Evolutionary conservation across 2,329 filamentous ascomycete genomes (phyloP), one percentile per base, ranked within the genome.

Genomic region (Kalaharituber pfeilii): DNA sequence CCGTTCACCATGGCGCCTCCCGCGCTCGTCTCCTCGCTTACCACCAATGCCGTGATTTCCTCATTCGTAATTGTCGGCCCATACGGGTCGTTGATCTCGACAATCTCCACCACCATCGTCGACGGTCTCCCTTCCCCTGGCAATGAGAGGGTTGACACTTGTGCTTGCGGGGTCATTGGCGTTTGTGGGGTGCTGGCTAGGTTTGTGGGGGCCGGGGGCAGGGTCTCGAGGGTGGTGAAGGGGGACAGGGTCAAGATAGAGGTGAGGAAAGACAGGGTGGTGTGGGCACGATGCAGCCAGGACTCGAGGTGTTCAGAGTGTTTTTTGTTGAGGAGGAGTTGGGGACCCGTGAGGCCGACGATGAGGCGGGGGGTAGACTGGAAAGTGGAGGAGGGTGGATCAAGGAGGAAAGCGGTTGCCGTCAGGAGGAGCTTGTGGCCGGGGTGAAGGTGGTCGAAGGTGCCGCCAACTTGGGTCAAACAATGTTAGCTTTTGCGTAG

Each of bases 361-460:
- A 87, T 82, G 58, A 93, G 75, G 9, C 74, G 74, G 4, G 33
- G 33, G 4, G 33, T 28, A 3, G n/a, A n/a, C n/a, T n/a, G n/a
- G n/a, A n/a, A 36, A 33, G 13, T 24, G 29, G 28, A 20, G 50
- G 30, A 3, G 0, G 72, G 71, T 0, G 77, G 73, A 56, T 78
- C 76, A 54, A 84, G 73, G 15, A 86, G 75, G 54, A 95, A 77
- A 0, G 81, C 78, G 0, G 84, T 85, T 57, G 88, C 88, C n/a
- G 88, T 87, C 20, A 98, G 77, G 20, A 98, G 76, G n/a, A 96
- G 74, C 69, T 96, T 98, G 71, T 98, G 91, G 5, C 91, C 91
- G 3, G 85, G 81, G 66, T 98, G 91, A 22, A 98, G 76, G 68
- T 96, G 87, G 67, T 98, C 91, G 69, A 96, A 98, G 0, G 91